Percentiles rank a stretch among this genome's conserved stretches.
Conservation (phyloP, 768 basidiomycete species). For the Termitomyces sp. region DNA sequence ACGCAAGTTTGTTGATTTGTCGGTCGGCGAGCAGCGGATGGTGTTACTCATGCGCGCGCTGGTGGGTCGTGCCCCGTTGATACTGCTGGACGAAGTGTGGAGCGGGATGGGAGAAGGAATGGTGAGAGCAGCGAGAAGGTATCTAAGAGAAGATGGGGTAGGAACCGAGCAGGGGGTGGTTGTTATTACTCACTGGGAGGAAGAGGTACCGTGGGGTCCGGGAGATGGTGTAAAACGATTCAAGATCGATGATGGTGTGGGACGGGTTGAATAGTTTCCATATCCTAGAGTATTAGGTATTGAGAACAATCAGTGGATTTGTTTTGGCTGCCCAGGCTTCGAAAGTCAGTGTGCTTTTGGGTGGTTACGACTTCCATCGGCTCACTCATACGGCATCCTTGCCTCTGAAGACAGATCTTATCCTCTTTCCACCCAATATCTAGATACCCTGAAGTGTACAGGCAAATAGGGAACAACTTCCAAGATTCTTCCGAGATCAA, state of each 20-base stretch:
- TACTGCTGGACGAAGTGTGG: constrained; percentile 91
- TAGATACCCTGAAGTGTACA: too few species aligned
- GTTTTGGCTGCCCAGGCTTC: too few species aligned
- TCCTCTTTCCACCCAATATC: too few species aligned
- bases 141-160: constrained; percentile 51
- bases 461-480: too few species aligned
- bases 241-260: constrained; percentile 25
- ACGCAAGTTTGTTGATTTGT: constrained; percentile 55
- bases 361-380: too few species aligned
- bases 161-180: constrained; percentile 67
- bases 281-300: too few species aligned
- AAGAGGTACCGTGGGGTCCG: constrained; percentile 79
- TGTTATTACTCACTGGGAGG: constrained; percentile 87
- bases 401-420: too few species aligned
- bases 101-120: constrained; percentile 85
- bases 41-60: constrained; percentile 84
- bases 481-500: too few species aligned
- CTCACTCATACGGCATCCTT: too few species aligned
- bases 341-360: too few species aligned
- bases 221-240: constrained; percentile 45
- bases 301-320: too few species aligned
- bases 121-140: constrained; percentile 56
- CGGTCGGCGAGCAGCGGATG: constrained; percentile 72
- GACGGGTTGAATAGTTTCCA: constrained; percentile 8
- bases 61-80: constrained; percentile 64